phyloP scores from a whole-genome alignment of 768 basidiomycete species.

The Lepiota venenata region DNA sequence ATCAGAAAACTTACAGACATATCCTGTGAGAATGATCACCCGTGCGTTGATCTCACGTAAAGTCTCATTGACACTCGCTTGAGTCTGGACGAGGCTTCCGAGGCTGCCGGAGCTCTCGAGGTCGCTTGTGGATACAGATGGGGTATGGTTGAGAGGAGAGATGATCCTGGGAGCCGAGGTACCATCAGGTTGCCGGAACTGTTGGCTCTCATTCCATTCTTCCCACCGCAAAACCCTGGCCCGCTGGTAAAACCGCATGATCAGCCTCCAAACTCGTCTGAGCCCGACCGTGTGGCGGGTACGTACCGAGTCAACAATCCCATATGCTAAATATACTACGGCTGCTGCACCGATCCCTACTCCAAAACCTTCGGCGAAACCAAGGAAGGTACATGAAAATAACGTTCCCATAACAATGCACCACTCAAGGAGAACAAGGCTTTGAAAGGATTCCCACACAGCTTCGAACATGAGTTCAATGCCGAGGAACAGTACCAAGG shows the following conservation, averaged over 20 bases:
- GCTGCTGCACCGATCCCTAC: conserved; percentile 20
- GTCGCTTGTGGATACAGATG: background rate
- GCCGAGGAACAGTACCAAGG: conserved; percentile 21
- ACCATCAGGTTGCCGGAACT: conserved; percentile 3
- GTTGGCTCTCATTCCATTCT: conserved; percentile 17
- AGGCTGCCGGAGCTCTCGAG: background rate
- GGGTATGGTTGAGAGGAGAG: conserved; percentile 3
- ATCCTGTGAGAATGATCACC: conserved; percentile 11
- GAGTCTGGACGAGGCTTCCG: background rate
- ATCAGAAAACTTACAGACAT: conserved; percentile 12
- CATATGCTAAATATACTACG: conserved; percentile 18
- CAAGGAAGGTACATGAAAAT: conserved; percentile 18
- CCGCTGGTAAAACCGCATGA: conserved; percentile 2
- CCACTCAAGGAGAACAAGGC: conserved; percentile 18
- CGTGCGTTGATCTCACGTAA: conserved; percentile 11
- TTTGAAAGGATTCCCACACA: conserved; percentile 20
- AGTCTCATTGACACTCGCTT: conserved; percentile 1
- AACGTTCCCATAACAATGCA: conserved; percentile 19
- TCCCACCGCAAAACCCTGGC: conserved; percentile 18
- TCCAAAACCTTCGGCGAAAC: conserved; percentile 23
- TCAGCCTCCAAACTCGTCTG: too few relatives aligned
- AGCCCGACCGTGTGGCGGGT: background rate
- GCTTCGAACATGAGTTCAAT: conserved; percentile 21
- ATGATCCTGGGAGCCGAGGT: background rate
- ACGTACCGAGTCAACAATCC: conserved; percentile 21